These are phyloP conservation scores for Eucalyptus caleyi DNA, from an alignment of 345 rosid genomes.

Conservation along the genomic window DNA sequence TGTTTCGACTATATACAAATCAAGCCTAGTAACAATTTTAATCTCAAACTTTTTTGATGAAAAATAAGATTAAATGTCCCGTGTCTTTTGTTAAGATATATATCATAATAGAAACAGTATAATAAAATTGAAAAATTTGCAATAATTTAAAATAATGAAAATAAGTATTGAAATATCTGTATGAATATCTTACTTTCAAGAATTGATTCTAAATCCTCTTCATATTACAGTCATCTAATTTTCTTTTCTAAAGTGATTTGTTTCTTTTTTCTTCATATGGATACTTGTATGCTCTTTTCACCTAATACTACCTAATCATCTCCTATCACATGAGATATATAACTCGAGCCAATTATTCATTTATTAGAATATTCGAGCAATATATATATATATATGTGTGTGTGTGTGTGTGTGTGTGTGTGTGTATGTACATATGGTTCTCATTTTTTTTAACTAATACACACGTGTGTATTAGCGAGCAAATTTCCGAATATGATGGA, in stretches of 20 bases:
- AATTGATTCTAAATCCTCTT: neutral
- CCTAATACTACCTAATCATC: neutral
- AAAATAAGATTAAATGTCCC: neutral
- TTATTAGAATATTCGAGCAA: neutral
- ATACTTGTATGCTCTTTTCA: neutral
- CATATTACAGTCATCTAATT: accelerated
- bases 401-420: no score
- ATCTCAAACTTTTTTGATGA: neutral
- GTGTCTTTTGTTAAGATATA: neutral
- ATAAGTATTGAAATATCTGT: neutral
- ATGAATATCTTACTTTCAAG: neutral
- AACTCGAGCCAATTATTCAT: neutral
- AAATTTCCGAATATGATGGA: no score
- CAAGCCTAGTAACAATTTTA: neutral
- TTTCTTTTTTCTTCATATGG: neutral
- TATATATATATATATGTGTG: neutral
- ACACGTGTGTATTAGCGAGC: no score
- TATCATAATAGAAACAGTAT: neutral
- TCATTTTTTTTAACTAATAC: no score
- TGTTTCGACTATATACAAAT: neutral
- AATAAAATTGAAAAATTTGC: no score
- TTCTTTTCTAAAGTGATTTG: neutral
- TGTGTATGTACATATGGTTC: no score
- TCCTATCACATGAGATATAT: neutral
- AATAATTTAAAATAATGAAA: no score